Evolutionary conservation across 495 filamentous ascomycete genomes (phyloP).

Genomic region (Hapsidospora chrysogenum): DNA sequence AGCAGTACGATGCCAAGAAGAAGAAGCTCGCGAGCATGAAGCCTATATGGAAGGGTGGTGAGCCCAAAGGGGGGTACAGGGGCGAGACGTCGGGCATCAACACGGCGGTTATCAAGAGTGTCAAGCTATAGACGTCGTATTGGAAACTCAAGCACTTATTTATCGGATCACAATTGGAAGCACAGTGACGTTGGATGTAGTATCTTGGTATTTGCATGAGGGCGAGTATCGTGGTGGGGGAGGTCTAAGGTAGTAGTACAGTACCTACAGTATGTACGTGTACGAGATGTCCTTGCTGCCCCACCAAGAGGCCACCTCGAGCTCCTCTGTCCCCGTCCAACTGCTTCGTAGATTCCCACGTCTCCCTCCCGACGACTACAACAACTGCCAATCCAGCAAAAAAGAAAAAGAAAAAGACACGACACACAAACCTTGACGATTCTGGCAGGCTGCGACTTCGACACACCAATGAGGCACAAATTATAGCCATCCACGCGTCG

Average conservation of each 20-base stretch:
- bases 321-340: neutral
- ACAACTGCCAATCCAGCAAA: too few species aligned
- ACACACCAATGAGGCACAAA: neutral
- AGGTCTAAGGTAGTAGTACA: neutral
- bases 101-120: constrained; percentile 78
- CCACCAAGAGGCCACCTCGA: neutral
- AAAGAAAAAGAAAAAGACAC: too few species aligned
- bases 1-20: constrained; percentile 82
- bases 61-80: constrained; percentile 71
- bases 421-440: too few species aligned
- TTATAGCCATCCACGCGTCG: neutral
- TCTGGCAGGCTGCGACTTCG: too few species aligned
- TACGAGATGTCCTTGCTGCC: neutral
- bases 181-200: too few species aligned
- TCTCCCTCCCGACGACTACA: neutral
- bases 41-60: constrained; percentile 73
- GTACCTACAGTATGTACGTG: neutral
- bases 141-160: too few species aligned
- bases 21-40: constrained; percentile 82
- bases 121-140: constrained; percentile 61
- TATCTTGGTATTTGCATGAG: too few species aligned
- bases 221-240: neutral
- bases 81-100: constrained; percentile 96
- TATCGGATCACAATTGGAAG: too few species aligned
- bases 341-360: neutral